Percentiles rank a stretch among this genome's conserved stretches.
These are phyloP conservation scores for Paratrimastix pyriformis DNA, from an alignment of 78 protist genomes.

Conservation along the genomic window DNA sequence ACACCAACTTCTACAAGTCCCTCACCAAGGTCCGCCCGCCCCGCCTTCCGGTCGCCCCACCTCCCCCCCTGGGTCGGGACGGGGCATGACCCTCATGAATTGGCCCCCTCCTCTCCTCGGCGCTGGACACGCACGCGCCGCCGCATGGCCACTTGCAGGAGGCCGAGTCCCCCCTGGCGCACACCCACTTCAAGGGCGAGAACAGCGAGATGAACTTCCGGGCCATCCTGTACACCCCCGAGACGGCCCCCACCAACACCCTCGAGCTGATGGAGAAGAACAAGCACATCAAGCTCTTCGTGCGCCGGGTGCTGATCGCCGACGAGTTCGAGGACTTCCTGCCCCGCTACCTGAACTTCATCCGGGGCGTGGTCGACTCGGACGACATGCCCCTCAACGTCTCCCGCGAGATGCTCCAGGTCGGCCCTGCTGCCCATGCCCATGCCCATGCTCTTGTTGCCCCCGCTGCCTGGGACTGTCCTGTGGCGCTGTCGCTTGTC, in stretches of 20 bases:
- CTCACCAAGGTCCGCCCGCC: conserved; percentile 59
- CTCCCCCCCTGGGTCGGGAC: too few relatives aligned
- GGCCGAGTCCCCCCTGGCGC: conserved; percentile 61
- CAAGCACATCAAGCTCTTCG: conserved; percentile 77
- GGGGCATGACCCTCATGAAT: too few relatives aligned
- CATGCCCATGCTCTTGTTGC: too few relatives aligned
- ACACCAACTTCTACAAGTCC: conserved; percentile 83
- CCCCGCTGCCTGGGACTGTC: too few relatives aligned
- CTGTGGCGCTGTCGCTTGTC: too few relatives aligned
- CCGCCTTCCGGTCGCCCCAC: too few relatives aligned
- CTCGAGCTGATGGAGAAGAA: conserved; percentile 44
- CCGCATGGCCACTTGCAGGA: too few relatives aligned
- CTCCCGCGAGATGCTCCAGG: conserved; percentile 93
- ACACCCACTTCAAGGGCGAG: conserved; percentile 80
- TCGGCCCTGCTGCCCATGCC: too few relatives aligned
- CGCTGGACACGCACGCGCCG: too few relatives aligned
- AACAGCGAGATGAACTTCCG: conserved; percentile 83
- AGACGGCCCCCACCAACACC: conserved; percentile 51
- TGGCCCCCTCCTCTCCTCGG: too few relatives aligned
- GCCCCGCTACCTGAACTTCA: conserved; percentile 87
- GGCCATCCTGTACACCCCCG: conserved; percentile 86
- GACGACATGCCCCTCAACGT: conserved; percentile 97
- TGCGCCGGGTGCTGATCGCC: conserved; percentile 81
- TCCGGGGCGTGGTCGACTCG: conserved; percentile 92
- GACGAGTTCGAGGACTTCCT: conserved; percentile 84